Evolutionary conservation across 2,329 filamentous ascomycete genomes (phyloP), one percentile per base, ranked within the genome.

Genomic region (Fusarium hainanense): DNA sequence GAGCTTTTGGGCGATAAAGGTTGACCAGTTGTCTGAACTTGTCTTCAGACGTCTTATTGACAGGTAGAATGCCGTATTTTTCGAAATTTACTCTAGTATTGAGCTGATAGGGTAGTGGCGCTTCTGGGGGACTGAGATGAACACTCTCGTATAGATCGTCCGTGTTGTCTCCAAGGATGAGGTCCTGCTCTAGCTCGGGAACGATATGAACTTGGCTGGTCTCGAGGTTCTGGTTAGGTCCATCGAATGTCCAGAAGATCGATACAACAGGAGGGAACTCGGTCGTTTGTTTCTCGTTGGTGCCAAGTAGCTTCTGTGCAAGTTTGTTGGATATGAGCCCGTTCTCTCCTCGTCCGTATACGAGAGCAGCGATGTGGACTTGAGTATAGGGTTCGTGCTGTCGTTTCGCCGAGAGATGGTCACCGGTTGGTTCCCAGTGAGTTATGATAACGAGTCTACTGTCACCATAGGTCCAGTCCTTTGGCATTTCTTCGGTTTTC

Each of bases 161-260:
- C 1, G 48, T 50, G 8, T 46, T 37, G n/a, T 50, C 28, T 14
- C 63, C 62, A 6, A 66, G 55, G 18, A 66, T 21, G n/a, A 66
- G 48, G 11, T 66, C 63, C 6, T 66, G 55, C 13, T 66, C 13
- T 20, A 66, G n/a, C 6, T n/a, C 63, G 25, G 55, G 55, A 40
- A 55, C 28, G 18, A 66, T 21, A 7, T 50, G 55, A n/a, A 56
- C 62, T 16, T 54, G 48, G 16, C 55, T 66, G 8, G 48, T 66
- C 18, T 66, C 44, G 16, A 66, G 34, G 27, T 46, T 28, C 27
- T 62, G 48, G 11, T 50, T 20, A 18, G 40, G 40, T 1, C 63
- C 62, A 7, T 41, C 40, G 5, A 46, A n/a, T 8, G 48, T 14
- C 48, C 54, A 66, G 3, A 55, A 61, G 16, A 66, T 66, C 23